Conservation (phyloP, 768 basidiomycete species). For the Omphalotus guepiniiformis region DNA sequence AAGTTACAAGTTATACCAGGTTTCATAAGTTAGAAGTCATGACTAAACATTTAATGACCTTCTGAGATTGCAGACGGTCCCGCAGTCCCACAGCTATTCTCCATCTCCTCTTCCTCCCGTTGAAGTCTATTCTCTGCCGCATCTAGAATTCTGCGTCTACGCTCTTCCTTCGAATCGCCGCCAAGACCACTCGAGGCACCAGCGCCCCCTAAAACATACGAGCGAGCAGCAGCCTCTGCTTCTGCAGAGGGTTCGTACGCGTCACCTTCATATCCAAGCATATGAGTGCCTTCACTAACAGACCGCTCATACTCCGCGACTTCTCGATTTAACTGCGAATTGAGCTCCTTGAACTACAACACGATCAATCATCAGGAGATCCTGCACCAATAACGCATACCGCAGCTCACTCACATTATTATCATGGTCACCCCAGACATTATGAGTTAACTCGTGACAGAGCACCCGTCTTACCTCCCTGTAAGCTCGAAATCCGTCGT, state of each 20-base stretch:
- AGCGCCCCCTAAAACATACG: conserved; percentile 45
- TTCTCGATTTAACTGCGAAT: conserved; percentile 70
- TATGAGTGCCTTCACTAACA: conserved; percentile 48
- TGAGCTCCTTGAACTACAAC: conserved; percentile 69
- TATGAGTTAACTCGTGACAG: conserved; percentile 77
- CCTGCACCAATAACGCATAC: not conserved
- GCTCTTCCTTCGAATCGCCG: conserved; percentile 52
- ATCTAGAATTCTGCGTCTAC: conserved; percentile 49
- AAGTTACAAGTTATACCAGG: too few species aligned
- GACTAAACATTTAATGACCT: too few species aligned
- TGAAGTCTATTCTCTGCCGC: conserved; percentile 59
- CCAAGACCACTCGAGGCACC: conserved; percentile 24
- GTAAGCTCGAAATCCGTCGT: conserved; percentile 71
- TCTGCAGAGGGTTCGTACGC: conserved; percentile 51
- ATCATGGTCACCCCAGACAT: conserved; percentile 69
- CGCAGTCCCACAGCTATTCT: conserved; percentile 64
- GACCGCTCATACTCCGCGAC: conserved; percentile 64
- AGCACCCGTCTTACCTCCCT: conserved; percentile 60
- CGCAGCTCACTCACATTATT: conserved; percentile 51
- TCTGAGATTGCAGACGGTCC: not conserved
- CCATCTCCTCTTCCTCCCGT: conserved; percentile 68
- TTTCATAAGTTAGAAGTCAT: too few species aligned
- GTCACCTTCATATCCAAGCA: conserved; percentile 37
- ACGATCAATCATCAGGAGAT: too few species aligned
- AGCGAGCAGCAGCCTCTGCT: conserved; percentile 54